Conservation (phyloP, 106 monocot genomes). For the Platanthera zijinensis region DNA sequence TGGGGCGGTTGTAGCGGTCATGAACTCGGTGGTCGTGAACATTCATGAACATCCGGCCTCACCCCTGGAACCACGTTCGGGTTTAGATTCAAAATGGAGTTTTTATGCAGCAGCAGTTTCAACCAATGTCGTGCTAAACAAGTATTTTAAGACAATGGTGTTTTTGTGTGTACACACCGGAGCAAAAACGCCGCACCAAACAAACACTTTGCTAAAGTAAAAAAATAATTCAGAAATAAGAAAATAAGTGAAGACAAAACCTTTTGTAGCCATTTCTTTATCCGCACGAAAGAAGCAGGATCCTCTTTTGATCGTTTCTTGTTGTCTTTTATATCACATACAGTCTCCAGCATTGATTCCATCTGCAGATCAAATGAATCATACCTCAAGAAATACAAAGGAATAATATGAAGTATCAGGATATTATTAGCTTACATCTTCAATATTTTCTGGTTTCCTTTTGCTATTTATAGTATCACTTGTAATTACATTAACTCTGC, state of each 20-base stretch:
- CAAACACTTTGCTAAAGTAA: neutral
- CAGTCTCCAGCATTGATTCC: constrained; percentile 96
- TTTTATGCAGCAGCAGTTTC: too few relatives aligned
- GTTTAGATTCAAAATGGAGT: too few relatives aligned
- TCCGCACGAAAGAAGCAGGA: constrained; percentile 50
- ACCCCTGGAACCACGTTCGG: too few relatives aligned
- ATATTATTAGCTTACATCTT: constrained; percentile 43
- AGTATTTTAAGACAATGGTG: too few relatives aligned
- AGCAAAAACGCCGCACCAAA: too few relatives aligned
- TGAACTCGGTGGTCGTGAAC: too few relatives aligned
- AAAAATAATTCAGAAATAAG: neutral
- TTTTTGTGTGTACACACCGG: too few relatives aligned
- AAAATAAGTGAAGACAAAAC: constrained; percentile 16
- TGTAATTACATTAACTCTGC: constrained; percentile 60
- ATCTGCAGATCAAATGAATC: constrained; percentile 47
- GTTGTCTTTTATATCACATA: constrained; percentile 97
- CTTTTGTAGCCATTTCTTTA: constrained; percentile 99
- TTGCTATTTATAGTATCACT: constrained; percentile 11
- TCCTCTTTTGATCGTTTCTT: constrained; percentile 79
- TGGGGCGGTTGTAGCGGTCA: too few relatives aligned
- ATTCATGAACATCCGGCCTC: too few relatives aligned
- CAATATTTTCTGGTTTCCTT: constrained; percentile 35
- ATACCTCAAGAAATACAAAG: neutral
- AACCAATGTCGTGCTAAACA: too few relatives aligned
- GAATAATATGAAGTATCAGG: neutral